Base-by-base conservation (phyloP, 192 early-diverging fungal genomes). In the Lobulomyces angularis region DNA sequence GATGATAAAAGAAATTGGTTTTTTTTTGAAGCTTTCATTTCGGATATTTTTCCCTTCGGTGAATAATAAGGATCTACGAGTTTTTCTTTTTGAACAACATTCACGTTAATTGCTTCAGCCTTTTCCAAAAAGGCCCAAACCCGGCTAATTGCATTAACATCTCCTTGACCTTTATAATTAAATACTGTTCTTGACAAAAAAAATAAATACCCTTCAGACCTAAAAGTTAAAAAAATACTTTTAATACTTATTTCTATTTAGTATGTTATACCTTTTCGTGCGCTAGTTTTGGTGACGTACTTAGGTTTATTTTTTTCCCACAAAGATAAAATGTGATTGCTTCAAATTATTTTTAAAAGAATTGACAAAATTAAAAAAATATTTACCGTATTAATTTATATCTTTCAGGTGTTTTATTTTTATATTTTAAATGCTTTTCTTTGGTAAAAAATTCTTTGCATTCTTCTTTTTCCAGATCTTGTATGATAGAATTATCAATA, bases 71-170 rank as follows among this genome's bases (percentile, higher is more conserved):
- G n/a, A n/a, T n/a, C n/a, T n/a, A n/a, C n/a, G n/a, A n/a, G n/a
- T n/a, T n/a, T n/a, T n/a, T n/a, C n/a, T n/a, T n/a, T n/a, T n/a
- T n/a, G n/a, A n/a, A n/a, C n/a, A n/a, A n/a, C n/a, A n/a, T n/a
- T n/a, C n/a, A 67, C 53, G 53, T 95, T 95, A 54, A 95, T 92
- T 4, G 68, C 73, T 6, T 79, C 77, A 20, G 77, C 58, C 8
- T 41, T 51, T 45, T 95, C 90, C 17, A 95, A 61, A 61, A 81
- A 95, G 12, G 67, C 43, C 50, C 92, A 87, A 23, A 95, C 79
- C 2, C 90, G 62, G 1, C 81, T 74, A 18, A 95, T 89, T 4
- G 88, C 88, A 51, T 95, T 90, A 16, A 95, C 90, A 41, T 95
- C 90, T 18, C 88, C 64, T 29, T 60, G 84, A 47, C 85, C 87